A percentile compares a stretch with the other conserved stretches of the same genome.
phyloP scores from a whole-genome alignment of 305 asterid genomes.

The Nicotiana rustica region DNA sequence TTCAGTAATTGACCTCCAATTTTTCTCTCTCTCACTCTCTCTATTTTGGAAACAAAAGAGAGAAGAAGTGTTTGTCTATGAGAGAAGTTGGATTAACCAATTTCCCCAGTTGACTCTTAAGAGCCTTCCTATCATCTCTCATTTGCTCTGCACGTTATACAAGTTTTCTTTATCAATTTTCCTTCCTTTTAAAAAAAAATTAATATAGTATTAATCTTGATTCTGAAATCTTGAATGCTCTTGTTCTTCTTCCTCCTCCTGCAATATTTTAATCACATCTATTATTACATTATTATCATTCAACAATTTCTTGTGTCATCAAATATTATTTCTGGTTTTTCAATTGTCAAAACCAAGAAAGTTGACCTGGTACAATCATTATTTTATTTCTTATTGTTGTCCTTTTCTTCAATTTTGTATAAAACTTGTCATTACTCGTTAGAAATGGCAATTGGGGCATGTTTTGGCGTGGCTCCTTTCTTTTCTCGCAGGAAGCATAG shows the following conservation, averaged over 20 bases:
- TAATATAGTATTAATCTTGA: background rate
- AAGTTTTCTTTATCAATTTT: slow-evolving; percentile 27
- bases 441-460: slow-evolving; percentile 59
- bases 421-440: slow-evolving; percentile 34
- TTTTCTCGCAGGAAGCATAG: slow-evolving; percentile 57
- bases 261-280: background rate
- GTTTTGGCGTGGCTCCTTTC: slow-evolving; percentile 66
- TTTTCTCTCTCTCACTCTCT: slow-evolving; percentile 58
- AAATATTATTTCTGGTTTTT: slow-evolving; percentile 27
- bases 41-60: slow-evolving; percentile 61
- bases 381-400: background rate
- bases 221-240: slow-evolving; percentile 23
- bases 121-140: background rate
- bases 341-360: slow-evolving; percentile 35
- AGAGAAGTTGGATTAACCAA: slow-evolving; percentile 41
- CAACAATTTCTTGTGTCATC: slow-evolving; percentile 28
- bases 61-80: slow-evolving; percentile 59
- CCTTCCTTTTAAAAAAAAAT: background rate
- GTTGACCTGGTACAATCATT: slow-evolving; percentile 37
- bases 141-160: slow-evolving; percentile 50
- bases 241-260: slow-evolving; percentile 30
- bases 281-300: slow-evolving; percentile 32
- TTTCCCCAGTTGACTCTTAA: slow-evolving; percentile 31
- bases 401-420: slow-evolving; percentile 39
- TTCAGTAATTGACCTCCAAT: slow-evolving; percentile 32